These are phyloP conservation scores for Biscogniauxia marginata DNA, from an alignment of 2,329 filamentous ascomycete genomes.

Conservation along the genomic window DNA sequence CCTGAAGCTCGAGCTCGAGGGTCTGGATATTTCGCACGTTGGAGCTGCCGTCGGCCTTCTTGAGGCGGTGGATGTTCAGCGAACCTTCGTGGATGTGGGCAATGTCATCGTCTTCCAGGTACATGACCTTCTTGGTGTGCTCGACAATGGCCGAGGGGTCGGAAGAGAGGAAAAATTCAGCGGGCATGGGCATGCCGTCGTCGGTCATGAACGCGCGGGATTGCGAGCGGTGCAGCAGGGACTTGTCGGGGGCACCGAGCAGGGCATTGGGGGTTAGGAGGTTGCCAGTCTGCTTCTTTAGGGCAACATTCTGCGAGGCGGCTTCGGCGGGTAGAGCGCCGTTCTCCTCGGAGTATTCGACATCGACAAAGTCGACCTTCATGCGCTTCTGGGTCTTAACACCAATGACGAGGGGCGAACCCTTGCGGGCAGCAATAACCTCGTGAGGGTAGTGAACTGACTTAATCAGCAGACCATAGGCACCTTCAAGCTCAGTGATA, in stretches of 20 bases:
- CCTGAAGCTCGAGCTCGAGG: slow-evolving; percentile 96
- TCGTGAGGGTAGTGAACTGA: slow-evolving; percentile 98
- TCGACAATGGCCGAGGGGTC: slow-evolving; percentile 98
- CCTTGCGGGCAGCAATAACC: slow-evolving; percentile 96
- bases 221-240: slow-evolving; percentile 94
- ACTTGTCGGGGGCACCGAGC: slow-evolving; percentile 93
- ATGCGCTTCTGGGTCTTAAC: slow-evolving; percentile 97
- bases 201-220: slow-evolving; percentile 98
- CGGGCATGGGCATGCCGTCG: slow-evolving; percentile 95
- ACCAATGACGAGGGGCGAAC: slow-evolving; percentile 94
- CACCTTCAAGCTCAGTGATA: slow-evolving; percentile 96
- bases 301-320: slow-evolving; percentile 91
- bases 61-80: slow-evolving; percentile 96
- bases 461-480: slow-evolving; percentile 96
- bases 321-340: slow-evolving; percentile 84
- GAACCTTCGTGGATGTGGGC: slow-evolving; percentile 99
- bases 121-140: slow-evolving; percentile 99
- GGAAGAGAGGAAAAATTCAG: slow-evolving; percentile 98
- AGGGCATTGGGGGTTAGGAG: slow-evolving; percentile 66
- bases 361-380: slow-evolving; percentile 99
- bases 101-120: slow-evolving; percentile 99
- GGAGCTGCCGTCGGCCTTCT: slow-evolving; percentile 93
- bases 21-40: slow-evolving; percentile 99
- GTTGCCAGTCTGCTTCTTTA: slow-evolving; percentile 79
- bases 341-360: slow-evolving; percentile 90